Percentiles rank a stretch among this genome's conserved stretches.
Conservation (phyloP, 306 rosid species). For the Senna tora region DNA sequence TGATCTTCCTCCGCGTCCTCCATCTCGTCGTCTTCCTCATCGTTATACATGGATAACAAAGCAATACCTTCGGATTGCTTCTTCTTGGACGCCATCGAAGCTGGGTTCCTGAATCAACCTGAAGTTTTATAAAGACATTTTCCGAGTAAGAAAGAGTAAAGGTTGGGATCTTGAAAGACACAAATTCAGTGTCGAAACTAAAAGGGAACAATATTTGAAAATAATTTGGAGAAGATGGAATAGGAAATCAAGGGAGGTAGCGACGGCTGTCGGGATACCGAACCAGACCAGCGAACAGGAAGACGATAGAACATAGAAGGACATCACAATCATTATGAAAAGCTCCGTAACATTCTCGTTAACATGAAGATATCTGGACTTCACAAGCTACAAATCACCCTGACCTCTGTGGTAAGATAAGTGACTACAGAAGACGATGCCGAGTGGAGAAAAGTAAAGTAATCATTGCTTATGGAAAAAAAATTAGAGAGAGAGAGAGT, state of each 20-base stretch:
- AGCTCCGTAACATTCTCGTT: no score
- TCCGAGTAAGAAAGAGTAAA: neutral
- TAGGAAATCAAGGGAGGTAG: neutral
- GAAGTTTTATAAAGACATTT: neutral
- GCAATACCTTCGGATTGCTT: constrained; percentile 80
- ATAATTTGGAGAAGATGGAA: neutral
- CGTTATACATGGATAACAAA: constrained; percentile 76
- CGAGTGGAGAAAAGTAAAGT: no score
- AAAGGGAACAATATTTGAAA: neutral
- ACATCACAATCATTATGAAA: no score
- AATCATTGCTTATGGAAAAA: no score
- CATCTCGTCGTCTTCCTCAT: constrained; percentile 73
- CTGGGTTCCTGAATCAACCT: constrained; percentile 37
- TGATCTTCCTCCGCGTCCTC: constrained; percentile 56
- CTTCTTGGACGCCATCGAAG: constrained; percentile 72
- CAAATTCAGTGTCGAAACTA: constrained; percentile 3
- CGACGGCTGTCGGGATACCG: neutral
- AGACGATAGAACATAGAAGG: neutral
- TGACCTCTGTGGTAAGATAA: no score
- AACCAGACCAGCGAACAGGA: neutral
- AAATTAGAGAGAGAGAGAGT: no score
- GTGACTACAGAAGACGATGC: no score
- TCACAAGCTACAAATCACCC: no score
- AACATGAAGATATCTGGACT: no score
- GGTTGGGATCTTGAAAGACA: neutral